phyloP scores from a whole-genome alignment of 345 rosid species.

The Gossypium thurberi region DNA sequence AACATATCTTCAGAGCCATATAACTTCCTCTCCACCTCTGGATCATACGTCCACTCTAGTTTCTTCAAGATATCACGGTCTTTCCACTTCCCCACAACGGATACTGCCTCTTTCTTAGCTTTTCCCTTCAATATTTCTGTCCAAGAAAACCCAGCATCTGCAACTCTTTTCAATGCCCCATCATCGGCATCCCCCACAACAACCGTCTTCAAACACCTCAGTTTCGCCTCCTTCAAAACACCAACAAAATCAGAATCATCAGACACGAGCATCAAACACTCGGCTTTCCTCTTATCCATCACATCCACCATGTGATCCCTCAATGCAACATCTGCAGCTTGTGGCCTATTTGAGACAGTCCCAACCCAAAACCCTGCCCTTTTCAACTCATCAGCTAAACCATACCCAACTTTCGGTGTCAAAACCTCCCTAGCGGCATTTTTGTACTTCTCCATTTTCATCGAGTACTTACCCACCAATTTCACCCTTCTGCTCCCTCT shows the following conservation, averaged over 20 bases:
- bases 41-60: conserved; percentile 75
- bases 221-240: conserved; percentile 59
- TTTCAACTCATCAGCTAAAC: conserved; percentile 62
- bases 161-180: conserved; percentile 64
- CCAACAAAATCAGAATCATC: conserved; percentile 77
- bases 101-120: conserved; percentile 73
- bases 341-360: conserved; percentile 60
- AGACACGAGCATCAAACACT: conserved; percentile 73
- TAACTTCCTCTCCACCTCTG: conserved; percentile 33
- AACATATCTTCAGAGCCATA: conserved; percentile 21
- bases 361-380: conserved; percentile 73
- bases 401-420: conserved; percentile 66
- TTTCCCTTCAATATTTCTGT: conserved; percentile 75
- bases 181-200: conserved; percentile 70
- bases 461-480: conserved; percentile 57
- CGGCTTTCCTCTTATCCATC: conserved; percentile 66
- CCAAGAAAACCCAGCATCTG: conserved; percentile 77
- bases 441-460: conserved; percentile 83
- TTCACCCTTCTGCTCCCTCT: conserved; percentile 70
- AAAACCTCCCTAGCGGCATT: conserved; percentile 44
- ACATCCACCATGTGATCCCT: conserved; percentile 64
- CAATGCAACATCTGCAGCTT: conserved; percentile 63
- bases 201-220: conserved; percentile 69
- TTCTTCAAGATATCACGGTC: conserved; percentile 61
- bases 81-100: conserved; percentile 67